These are phyloP conservation scores for Amanita fuliginea DNA, from an alignment of 768 basidiomycete genomes.

Conservation along the genomic window DNA sequence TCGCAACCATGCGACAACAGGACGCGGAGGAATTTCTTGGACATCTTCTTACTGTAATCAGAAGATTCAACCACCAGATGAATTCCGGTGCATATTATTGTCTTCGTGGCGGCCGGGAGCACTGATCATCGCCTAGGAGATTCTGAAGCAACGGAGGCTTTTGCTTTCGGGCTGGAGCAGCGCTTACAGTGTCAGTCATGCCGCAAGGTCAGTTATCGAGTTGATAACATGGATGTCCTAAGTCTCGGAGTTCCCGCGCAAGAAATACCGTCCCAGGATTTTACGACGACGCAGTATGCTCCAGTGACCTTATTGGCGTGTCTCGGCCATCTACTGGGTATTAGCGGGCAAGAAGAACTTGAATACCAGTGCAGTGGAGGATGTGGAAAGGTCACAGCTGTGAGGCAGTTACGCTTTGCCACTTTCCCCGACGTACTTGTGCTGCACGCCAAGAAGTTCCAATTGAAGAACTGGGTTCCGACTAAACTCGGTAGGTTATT, in stretches of 20 bases:
- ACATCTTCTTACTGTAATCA: conserved; percentile 64
- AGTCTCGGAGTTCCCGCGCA: conserved; percentile 69
- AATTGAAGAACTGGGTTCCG: conserved; percentile 94
- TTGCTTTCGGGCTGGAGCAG: conserved; percentile 81
- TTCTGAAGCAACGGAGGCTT: conserved; percentile 55
- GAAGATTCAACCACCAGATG: conserved; percentile 35
- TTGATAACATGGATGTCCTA: conserved; percentile 67
- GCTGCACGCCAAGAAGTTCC: conserved; percentile 89
- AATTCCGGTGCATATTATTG: no score
- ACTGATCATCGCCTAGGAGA: no score
- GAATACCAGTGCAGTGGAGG: conserved; percentile 81
- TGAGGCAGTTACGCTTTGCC: conserved; percentile 66
- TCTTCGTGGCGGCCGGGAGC: no score
- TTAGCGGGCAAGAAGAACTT: conserved; percentile 36
- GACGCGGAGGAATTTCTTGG: conserved; percentile 93
- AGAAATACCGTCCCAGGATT: conserved; percentile 5
- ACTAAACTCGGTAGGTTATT: conserved; percentile 68
- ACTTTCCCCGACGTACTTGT: conserved; percentile 86
- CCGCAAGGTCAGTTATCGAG: conserved; percentile 69
- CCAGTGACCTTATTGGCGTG: conserved; percentile 53
- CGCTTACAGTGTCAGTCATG: conserved; percentile 76
- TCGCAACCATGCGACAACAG: conserved; percentile 94
- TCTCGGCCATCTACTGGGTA: conserved; percentile 37
- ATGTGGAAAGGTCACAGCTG: conserved; percentile 51
- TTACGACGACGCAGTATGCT: conserved; percentile 28